These are phyloP conservation scores for Lepiota subincarnata DNA, from an alignment of 768 basidiomycete species.

Conservation along the genomic window DNA sequence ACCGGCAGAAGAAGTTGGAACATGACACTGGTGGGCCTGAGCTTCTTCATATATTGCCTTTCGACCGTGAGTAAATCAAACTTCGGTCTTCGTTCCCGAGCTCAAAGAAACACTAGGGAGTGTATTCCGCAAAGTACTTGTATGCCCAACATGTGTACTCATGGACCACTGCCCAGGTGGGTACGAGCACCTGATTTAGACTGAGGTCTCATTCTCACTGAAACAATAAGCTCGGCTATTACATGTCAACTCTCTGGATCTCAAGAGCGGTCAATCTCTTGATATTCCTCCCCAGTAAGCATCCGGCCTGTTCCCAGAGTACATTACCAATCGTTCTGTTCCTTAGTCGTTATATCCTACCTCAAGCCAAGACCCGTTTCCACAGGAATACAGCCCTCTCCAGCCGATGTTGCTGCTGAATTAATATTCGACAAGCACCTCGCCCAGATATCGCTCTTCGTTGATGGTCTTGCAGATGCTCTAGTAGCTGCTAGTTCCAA, in stretches of 20 bases:
- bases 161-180: slow-evolving; percentile 59
- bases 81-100: neutral
- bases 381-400: slow-evolving; percentile 24
- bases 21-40: slow-evolving; percentile 62
- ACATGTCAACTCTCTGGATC: slow-evolving; percentile 67
- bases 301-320: neutral
- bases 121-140: slow-evolving; percentile 73
- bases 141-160: slow-evolving; percentile 71
- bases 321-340: neutral
- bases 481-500: slow-evolving; percentile 52
- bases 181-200: neutral
- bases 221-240: slow-evolving; percentile 55
- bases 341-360: slow-evolving; percentile 52
- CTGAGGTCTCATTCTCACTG: slow-evolving; percentile 3
- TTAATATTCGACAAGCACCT: slow-evolving; percentile 68
- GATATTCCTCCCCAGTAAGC: slow-evolving; percentile 64
- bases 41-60: slow-evolving; percentile 60
- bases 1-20: slow-evolving; percentile 61
- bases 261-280: slow-evolving; percentile 63
- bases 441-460: slow-evolving; percentile 56
- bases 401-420: slow-evolving; percentile 51
- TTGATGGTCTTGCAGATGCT: slow-evolving; percentile 63
- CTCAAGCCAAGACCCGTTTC: slow-evolving; percentile 49
- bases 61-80: slow-evolving; percentile 48
- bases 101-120: slow-evolving; percentile 38